Percentiles rank a stretch among this genome's conserved stretches.
These are phyloP conservation scores for Chaetoceros muelleri DNA, from an alignment of 108 stramenopile species.

Conservation along the genomic window DNA sequence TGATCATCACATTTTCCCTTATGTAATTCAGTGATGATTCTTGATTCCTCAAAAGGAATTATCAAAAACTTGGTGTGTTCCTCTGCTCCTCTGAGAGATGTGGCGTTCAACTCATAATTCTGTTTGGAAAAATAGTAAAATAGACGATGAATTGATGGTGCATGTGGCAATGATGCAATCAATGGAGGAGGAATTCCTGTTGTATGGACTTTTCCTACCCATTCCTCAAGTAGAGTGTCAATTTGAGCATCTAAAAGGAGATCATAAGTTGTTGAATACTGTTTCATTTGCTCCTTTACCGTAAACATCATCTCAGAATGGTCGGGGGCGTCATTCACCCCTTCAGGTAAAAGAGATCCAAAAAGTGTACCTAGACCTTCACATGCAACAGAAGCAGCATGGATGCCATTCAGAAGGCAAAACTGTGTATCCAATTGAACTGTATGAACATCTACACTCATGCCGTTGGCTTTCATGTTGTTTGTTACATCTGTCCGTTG, in stretches of 20 bases:
- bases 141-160: background rate
- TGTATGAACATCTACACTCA: slow-evolving; percentile 22
- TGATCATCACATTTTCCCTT: slow-evolving; percentile 51
- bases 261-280: slow-evolving; percentile 9
- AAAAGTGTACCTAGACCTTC: slow-evolving; percentile 44
- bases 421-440: slow-evolving; percentile 52
- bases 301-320: slow-evolving; percentile 1
- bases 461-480: background rate
- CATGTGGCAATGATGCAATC: background rate
- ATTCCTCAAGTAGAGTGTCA: background rate
- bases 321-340: background rate
- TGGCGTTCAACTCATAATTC: background rate
- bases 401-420: slow-evolving; percentile 64
- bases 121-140: background rate
- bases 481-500: background rate
- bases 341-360: slow-evolving; percentile 28
- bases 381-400: slow-evolving; percentile 55
- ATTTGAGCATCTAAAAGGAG: background rate
- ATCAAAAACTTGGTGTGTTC: background rate
- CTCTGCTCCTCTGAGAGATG: background rate
- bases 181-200: background rate
- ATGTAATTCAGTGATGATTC: slow-evolving; percentile 24
- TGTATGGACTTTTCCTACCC: background rate
- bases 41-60: background rate
- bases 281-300: slow-evolving; percentile 19